Evolutionary conservation across 495 filamentous ascomycete genomes (phyloP), one percentile per base, ranked within the genome.

Genomic region (Penicillium taxi): DNA sequence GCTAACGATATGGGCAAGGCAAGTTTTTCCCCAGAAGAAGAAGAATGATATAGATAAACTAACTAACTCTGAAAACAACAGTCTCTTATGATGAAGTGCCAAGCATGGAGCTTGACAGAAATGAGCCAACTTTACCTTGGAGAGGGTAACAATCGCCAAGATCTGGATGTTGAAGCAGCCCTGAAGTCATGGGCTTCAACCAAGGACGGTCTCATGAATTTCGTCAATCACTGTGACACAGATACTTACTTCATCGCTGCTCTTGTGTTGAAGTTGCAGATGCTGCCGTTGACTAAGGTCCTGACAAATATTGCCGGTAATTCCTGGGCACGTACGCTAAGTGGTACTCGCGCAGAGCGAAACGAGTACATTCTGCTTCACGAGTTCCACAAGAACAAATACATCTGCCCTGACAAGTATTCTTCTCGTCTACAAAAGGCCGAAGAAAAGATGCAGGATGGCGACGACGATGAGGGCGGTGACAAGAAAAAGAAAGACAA

Each of bases 401-500:
- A 90, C 49, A 94, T 98, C 38, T 95, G 89, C 54, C 91, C 91
- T 0, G 93, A 98, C 58, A 98, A 98, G 53, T 82, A 50, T 70
- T 70, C 50, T 76, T 81, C 60, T 77, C 82, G 63, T 72, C 73
- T 84, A 35, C 65, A 69, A 4, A 86, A 84, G 45, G 66, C 64
- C 15, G 77, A 82, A 43, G 77, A 80, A 28, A 81, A 80, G 21
- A 69, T 74, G 28, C 69, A 71, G 16, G 64, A 67, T 13, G 78
- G 77, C 14, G 82, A 84, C 16, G 86, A 81, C 2, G 81, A 82
- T 18, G 80, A 79, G n/a, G 74, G 60, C 17, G 74, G 66, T 2
- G 84, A 84, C 50, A 98, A 96, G 74, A 98, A 94, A 59, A 98
- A 96, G 73, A 98, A 95, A 57, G 91, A 98, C 59, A 98, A 96